Evolutionary conservation across 495 filamentous ascomycete species (phyloP), one percentile per base, ranked within the genome.

Genomic region (Annulohypoxylon moriforme): DNA sequence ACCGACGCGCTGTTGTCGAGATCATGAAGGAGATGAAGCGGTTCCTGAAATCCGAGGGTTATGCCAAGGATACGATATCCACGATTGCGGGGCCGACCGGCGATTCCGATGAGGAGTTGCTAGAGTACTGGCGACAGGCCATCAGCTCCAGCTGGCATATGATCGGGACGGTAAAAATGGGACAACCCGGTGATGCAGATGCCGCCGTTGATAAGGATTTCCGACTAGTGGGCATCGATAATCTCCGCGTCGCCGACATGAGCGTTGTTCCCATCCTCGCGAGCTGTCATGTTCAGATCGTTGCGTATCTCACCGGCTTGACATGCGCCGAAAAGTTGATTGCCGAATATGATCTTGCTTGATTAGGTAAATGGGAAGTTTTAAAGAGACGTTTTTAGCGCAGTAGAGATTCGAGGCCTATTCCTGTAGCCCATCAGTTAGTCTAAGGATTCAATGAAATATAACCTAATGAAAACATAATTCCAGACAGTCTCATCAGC

Each of bases 101-200:
- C 11, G 78, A 84, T 8, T 84, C 81, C 0, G 88, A 91, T 53
- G 88, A 89, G 61, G 85, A 88, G 44, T 79, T 90, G 44, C 74
- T 88, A 18, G 82, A 82, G 20, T 81, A 81, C 70, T 85, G 83
- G 79, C 75, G 74, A 64, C 66, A 81, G 50, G 81, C 73, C 25
- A 63, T 80, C n/a, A 55, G 61, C 8, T 78, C 72, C 0, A 80
- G 75, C 52, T 89, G 85, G 85, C 89, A 89, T 67, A 86, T 86
- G 82, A 87, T 85, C 14, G 87, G 88, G 0, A 91, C 89, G 1
- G 82, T 81, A 34, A 88, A 87, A 76, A 92, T 92, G 89, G 90
- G 90, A 0, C 80, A 69, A 46, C 6, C 61, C 0, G 83, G 79
- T 0, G 85, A 85, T 20, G 64, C 64, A 3, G 79, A 83, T 33